Base-by-base conservation (phyloP, 75 land plant species). In the Cryptomeria japonica region DNA sequence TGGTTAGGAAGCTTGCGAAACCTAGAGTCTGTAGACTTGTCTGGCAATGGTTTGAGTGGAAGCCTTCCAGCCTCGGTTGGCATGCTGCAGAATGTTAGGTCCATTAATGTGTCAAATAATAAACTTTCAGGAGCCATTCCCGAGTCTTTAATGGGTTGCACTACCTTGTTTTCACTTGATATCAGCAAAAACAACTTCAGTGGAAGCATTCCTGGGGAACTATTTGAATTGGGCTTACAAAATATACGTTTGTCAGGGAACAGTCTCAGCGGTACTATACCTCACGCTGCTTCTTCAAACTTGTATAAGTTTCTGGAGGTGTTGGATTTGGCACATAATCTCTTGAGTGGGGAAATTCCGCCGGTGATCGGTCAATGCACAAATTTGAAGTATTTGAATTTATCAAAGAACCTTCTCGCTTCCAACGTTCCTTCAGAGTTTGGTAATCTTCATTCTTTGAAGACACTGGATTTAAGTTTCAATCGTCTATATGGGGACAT, bases 21-120 rank as follows among this genome's bases (percentile, higher is more conserved):
- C 44, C 89, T 97, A 0, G 91, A 93, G 51, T 92, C 42, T 83
- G 76, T 97, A 58, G 98, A 97, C 89, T 89, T 97, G 41, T 94
- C 98, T 3, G n/a, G 68, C 13, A 97, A 97, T 86, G 85, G 42
- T 11, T 93, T 97, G 70, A 76, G 91, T 36, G 98, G 98, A 39
- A 16, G 39, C 28, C 86, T 97, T 56, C 98, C 99, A 0, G 85
- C 28, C n/a, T 90, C 96, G 1, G 41, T 96, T 0, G 97, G 95
- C 1, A 84, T 91, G 58, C 90, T 97, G 46, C 83, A 80, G 38
- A 83, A 82, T 11, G 79, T 96, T 86, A 92, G 94, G 85, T 89
- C 89, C 49, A 36, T 97, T 85, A 92, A 96, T 75, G 61, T 96
- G 51, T 90, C 95, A 9, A 44, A 87, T 46, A 97, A 97, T 64